Evolutionary conservation across 1,284 basidiomycete species (phyloP).

Genomic region (Neonothopanus nambi): DNA sequence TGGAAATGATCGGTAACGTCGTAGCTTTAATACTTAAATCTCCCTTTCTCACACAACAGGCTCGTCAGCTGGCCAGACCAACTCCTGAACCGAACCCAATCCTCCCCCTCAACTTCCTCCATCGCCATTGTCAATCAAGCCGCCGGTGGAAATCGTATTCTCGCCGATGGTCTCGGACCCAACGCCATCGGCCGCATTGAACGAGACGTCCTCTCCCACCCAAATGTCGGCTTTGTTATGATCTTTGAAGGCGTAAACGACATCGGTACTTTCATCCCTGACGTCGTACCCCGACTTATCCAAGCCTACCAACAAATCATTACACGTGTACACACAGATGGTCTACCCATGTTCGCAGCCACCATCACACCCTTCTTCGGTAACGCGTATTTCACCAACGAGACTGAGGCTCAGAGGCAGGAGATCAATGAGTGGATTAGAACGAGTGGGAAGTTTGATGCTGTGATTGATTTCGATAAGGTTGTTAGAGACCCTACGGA

Average conservation of each 20-base stretch:
- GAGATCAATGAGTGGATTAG: conserved; percentile 45
- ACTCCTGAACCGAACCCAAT: conserved; percentile 41
- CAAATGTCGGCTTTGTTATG: conserved; percentile 44
- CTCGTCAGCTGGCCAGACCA: conserved; percentile 48
- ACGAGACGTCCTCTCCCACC: conserved; percentile 48
- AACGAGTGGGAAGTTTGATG: conserved; percentile 43
- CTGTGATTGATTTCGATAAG: conserved; percentile 48
- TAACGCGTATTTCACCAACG: too few relatives aligned
- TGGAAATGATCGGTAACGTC: conserved; percentile 37
- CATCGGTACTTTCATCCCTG: conserved; percentile 42
- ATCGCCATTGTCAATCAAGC: conserved; percentile 51
- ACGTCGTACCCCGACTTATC: conserved; percentile 41
- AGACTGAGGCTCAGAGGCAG: conserved; percentile 42
- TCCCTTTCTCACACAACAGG: background rate
- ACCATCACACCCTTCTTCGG: conserved; percentile 49
- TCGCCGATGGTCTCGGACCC: conserved; percentile 48
- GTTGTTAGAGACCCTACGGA: conserved; percentile 39
- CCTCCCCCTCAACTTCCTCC: conserved; percentile 29
- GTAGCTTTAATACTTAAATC: too few relatives aligned
- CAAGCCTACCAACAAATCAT: conserved; percentile 46
- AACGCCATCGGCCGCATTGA: conserved; percentile 48
- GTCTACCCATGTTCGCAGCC: conserved; percentile 46
- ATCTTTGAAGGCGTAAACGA: conserved; percentile 58
- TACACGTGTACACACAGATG: conserved; percentile 39
- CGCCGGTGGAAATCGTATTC: conserved; percentile 51